These are phyloP conservation scores for Piloderma croceum DNA, from an alignment of 768 basidiomycete species.

Conservation along the genomic window DNA sequence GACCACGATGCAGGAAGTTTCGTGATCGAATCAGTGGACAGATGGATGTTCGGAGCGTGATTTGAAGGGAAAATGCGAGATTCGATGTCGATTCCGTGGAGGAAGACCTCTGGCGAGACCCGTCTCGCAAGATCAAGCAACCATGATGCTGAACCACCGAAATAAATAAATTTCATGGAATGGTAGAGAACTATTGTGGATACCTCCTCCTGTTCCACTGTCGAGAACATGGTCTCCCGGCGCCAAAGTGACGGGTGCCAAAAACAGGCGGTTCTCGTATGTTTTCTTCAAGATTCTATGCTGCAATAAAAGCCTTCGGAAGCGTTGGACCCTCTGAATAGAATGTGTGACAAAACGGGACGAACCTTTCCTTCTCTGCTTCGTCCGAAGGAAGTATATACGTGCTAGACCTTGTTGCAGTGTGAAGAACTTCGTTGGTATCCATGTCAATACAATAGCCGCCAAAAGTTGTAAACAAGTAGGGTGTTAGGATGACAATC, in stretches of 20 bases:
- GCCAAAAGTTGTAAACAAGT: too few relatives aligned
- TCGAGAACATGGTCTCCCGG: background rate
- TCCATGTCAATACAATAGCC: too few relatives aligned
- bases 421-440: too few relatives aligned
- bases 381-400: background rate
- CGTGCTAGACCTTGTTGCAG: too few relatives aligned
- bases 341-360: background rate
- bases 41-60: too few relatives aligned
- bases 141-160: background rate
- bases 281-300: background rate
- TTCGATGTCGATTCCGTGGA: background rate
- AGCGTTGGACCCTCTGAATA: background rate
- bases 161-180: background rate
- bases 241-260: background rate
- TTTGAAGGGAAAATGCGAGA: background rate
- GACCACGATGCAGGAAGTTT: conserved; percentile 4
- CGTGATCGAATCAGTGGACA: background rate
- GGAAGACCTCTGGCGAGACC: background rate
- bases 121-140: background rate
- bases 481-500: too few relatives aligned
- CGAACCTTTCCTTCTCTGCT: background rate
- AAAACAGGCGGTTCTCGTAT: background rate
- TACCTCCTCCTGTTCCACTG: conserved; percentile 2
- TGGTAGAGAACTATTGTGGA: background rate
- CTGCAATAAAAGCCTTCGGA: background rate